Percentiles rank a stretch among this genome's conserved stretches.
These are phyloP conservation scores for Xylariaceae sp. DNA, from an alignment of 2,329 filamentous ascomycete species.

Conservation along the genomic window DNA sequence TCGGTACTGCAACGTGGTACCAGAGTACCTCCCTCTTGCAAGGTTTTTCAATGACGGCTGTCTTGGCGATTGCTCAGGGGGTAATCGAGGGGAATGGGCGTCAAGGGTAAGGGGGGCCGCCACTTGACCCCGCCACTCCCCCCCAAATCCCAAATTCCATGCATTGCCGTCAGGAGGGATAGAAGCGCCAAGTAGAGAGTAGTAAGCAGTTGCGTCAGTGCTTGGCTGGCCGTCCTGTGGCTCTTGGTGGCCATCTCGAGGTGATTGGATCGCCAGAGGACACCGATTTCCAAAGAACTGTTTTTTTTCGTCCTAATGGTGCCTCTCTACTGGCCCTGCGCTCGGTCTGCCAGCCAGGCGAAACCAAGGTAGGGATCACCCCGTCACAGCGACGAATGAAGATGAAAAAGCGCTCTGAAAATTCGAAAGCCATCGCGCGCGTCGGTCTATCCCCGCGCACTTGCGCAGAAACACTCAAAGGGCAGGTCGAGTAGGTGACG, in stretches of 20 bases:
- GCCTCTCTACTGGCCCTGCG: too few relatives aligned
- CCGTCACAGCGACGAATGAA: too few relatives aligned
- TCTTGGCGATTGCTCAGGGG: conserved; percentile 15
- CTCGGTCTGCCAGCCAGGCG: too few relatives aligned
- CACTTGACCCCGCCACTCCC: conserved; percentile 21
- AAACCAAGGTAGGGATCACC: too few relatives aligned
- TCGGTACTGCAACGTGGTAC: conserved; percentile 8
- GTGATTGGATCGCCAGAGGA: background rate
- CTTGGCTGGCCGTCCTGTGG: conserved; percentile 5
- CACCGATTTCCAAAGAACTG: background rate
- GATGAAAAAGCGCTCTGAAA: too few relatives aligned
- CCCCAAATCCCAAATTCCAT: conserved; percentile 17
- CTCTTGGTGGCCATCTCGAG: conserved; percentile 1
- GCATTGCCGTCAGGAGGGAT: conserved; percentile 2
- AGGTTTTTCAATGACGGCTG: conserved; percentile 2
- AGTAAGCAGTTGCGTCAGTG: conserved; percentile 16
- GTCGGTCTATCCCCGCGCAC: background rate
- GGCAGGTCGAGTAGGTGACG: too few relatives aligned
- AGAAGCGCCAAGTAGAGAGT: conserved; percentile 5
- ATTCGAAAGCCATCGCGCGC: too few relatives aligned
- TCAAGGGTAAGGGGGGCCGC: conserved; percentile 14
- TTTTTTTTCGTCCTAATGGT: too few relatives aligned
- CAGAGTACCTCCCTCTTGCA: conserved; percentile 4
- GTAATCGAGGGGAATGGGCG: conserved; percentile 7
- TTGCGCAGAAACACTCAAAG: too few relatives aligned